A percentile compares a stretch with the other conserved stretches of the same genome.
Conservation (phyloP, 2,329 filamentous ascomycete species). For the Aspergillus thermomutatus region DNA sequence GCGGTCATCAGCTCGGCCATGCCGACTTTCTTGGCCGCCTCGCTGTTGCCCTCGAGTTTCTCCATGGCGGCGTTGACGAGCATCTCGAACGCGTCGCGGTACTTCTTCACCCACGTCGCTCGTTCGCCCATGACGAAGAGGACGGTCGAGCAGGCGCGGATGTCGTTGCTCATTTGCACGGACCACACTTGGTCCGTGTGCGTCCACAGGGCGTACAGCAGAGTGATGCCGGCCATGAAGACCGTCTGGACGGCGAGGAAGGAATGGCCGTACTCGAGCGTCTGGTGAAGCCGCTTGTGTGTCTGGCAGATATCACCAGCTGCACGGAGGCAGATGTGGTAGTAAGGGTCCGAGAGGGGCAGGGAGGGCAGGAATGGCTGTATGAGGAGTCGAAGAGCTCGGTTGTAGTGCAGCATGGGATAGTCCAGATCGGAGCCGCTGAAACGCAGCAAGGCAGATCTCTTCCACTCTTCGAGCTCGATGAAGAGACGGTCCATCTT, state of each 20-base stretch:
- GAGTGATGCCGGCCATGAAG: constrained; percentile 37
- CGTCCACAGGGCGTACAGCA: constrained; percentile 40
- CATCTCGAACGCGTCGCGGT: constrained; percentile 48
- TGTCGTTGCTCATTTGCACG: constrained; percentile 48
- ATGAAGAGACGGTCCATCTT: constrained; percentile 48
- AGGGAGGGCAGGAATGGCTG: constrained; percentile 51
- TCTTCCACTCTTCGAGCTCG: constrained; percentile 48
- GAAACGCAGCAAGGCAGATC: constrained; percentile 33
- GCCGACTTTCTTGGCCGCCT: constrained; percentile 30
- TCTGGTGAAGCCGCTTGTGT: constrained; percentile 37
- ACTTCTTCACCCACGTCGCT: constrained; percentile 47
- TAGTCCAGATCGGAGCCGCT: constrained; percentile 45
- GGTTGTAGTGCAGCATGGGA: constrained; percentile 49
- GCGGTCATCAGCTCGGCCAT: constrained; percentile 42
- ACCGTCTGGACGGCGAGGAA: constrained; percentile 39
- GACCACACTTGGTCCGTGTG: constrained; percentile 48
- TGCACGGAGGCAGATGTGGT: constrained; percentile 40
- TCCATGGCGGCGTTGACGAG: constrained; percentile 48
- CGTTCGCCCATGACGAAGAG: constrained; percentile 51
- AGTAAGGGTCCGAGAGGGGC: constrained; percentile 46
- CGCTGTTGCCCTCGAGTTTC: constrained; percentile 38
- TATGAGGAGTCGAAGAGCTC: constrained; percentile 49
- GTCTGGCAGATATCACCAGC: constrained; percentile 37
- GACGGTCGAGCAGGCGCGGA: constrained; percentile 49
- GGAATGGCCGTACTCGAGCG: constrained; percentile 38